Conservation (phyloP, 148 eudicot genomes). For the Vaccinium corymbosum region DNA sequence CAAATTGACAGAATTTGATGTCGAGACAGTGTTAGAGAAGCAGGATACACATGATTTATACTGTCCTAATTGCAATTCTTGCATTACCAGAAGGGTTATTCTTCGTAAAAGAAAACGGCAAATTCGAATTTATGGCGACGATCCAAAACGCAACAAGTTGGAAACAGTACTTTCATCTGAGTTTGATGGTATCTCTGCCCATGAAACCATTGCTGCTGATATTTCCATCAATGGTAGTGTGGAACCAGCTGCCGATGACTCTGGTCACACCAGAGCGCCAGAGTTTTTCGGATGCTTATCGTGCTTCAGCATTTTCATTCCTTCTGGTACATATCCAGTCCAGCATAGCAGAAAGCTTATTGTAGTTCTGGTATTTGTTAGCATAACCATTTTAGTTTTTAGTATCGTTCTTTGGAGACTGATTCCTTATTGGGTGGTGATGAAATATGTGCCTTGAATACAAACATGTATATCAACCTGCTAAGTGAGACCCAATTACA, state of each 20-base stretch:
- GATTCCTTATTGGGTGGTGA: not conserved
- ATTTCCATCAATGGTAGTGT: constrained; percentile 9
- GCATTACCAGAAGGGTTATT: constrained; percentile 83
- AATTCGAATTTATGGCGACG: constrained; percentile 35
- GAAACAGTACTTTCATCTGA: constrained; percentile 13
- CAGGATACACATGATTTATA: constrained; percentile 77
- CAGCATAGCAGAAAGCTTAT: not conserved
- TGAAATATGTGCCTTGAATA: not conserved
- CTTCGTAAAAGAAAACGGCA: constrained; percentile 73
- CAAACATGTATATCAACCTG: not conserved
- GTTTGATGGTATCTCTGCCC: not conserved
- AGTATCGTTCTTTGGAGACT: not conserved
- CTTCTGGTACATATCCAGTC: constrained; percentile 39
- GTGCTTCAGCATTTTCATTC: constrained; percentile 81
- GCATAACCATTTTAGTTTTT: not conserved
- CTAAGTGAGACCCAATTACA: not conserved
- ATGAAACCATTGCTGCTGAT: constrained; percentile 18
- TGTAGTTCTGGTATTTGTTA: not conserved
- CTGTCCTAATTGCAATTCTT: constrained; percentile 83
- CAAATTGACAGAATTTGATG: constrained; percentile 49
- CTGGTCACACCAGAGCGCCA: not conserved
- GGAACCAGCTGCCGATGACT: constrained; percentile 15
- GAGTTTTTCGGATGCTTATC: constrained; percentile 60
- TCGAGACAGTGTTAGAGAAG: constrained; percentile 60
- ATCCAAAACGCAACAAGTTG: constrained; percentile 33